Evolutionary conservation across 2,329 filamentous ascomycete genomes (phyloP), one percentile per base, ranked within the genome.

Genomic region (Paraconiothyrium sp.): DNA sequence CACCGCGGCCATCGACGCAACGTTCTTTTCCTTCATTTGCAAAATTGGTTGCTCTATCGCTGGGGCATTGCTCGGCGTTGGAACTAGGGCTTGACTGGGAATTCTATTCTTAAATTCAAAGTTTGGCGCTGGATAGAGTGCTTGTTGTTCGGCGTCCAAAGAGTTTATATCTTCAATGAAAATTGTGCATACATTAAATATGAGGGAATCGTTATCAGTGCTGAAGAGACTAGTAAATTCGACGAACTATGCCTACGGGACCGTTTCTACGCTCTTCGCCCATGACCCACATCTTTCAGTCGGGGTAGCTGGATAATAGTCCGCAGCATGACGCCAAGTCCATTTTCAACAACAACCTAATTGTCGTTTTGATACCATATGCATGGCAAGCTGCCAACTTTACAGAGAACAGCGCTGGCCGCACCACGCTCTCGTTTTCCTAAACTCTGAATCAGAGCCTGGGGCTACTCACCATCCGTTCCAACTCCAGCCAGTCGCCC

Each of bases 61-160:
- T 22, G 9, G 50, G 37, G 50, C 50, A 54, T 54, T 54, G 16
- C 22, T n/a, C 16, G 50, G 50, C 50, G 50, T 54, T 54, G 20
- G 20, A 54, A 5, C 4, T 22, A 11, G 32, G 9, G 5, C 20
- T 10, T 16, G 10, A 10, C 30, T 16, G 50, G 50, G n/a, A 7
- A 2, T 43, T 30, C 24, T 4, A 41, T 54, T 41, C 22, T 30
- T 30, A 39, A 6, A 35, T 30, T 37, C 50, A 54, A 24, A 30
- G 34, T 30, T 43, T 54, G 50, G 50, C 50, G 50, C 50, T 41
- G 24, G 50, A 24, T 54, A 54, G 50, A 54, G 8, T 54, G 39
- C 41, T 52, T 22, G n/a, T 27, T 24, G 41, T 46, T 46, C 3
- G 20, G 43, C 20, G 43, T 13, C 43, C n/a, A 46, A 46, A 46